A percentile compares a stretch with the other conserved stretches of the same genome.
Evolutionary conservation across 164 flowering plant species (phyloP).

Genomic region (Sedum album): DNA sequence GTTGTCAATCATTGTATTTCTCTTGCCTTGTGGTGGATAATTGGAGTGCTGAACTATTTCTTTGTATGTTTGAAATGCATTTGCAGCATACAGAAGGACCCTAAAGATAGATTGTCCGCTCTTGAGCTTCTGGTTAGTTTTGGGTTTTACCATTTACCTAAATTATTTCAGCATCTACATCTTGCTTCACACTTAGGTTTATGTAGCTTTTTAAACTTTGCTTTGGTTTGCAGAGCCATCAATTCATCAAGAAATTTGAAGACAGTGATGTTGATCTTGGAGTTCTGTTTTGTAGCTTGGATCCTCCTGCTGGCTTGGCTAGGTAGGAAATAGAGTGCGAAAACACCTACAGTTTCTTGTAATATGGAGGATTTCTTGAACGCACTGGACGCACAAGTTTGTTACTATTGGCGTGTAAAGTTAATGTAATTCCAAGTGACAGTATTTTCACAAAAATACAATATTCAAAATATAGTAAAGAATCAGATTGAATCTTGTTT

Average conservation of each 20-base stretch:
- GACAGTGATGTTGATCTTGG: constrained; percentile 78
- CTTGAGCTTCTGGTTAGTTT: constrained; percentile 78
- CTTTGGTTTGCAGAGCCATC: constrained; percentile 53
- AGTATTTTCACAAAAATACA: background rate
- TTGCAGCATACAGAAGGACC: constrained; percentile 93
- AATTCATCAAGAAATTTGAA: constrained; percentile 90
- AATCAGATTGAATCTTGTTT: background rate
- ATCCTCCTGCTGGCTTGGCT: constrained; percentile 67
- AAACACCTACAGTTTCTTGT: background rate
- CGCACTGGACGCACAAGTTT: background rate
- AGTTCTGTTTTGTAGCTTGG: constrained; percentile 67
- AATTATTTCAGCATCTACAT: background rate
- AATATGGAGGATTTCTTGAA: background rate
- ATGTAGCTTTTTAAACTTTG: background rate
- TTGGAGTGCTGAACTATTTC: no score
- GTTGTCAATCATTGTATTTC: background rate
- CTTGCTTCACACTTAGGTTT: background rate
- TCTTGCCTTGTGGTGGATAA: no score
- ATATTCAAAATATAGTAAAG: background rate
- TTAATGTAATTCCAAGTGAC: background rate
- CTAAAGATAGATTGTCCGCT: constrained; percentile 63
- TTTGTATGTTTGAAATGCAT: constrained; percentile 4
- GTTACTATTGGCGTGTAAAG: background rate
- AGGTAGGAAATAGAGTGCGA: constrained; percentile 20
- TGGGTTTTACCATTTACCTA: background rate